Base-by-base conservation (phyloP, 345 rosid genomes). In the Rhodomyrtus tomentosa region DNA sequence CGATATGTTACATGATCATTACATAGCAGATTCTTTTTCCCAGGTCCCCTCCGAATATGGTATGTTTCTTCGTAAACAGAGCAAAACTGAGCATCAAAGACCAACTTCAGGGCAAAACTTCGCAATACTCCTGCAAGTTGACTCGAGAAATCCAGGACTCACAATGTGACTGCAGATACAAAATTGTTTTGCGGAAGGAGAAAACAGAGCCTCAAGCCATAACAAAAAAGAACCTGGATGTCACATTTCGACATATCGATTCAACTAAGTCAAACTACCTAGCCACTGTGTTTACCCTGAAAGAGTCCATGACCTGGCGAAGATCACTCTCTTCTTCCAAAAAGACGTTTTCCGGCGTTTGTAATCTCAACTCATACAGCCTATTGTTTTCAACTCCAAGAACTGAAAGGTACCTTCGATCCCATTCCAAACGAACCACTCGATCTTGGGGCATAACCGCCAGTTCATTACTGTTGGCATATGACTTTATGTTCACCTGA, bases 361-460 rank as follows among this genome's bases (percentile, higher is more conserved):
- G 99, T 6, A 97, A 73, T 91, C 98, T 93, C 88, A 97, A 54
- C 83, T 94, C 98, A 59, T 97, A 96, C 24, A 97, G 89, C 82
- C 89, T 87, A 74, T 88, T 95, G 91, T 97, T 97, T 86, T 95
- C 99, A 82, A 97, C 93, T 79, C 95, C 95, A 25, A 97, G 94
- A 84, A 94, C 98, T 3, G 99, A 96, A 10, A 97, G 92, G 83
- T 97, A 97, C 5, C 98, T 89, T 50, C 99, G 84, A 83, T 97
- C 84, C 98, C 99, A 95, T 91, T 97, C 98, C 92, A 95, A 54
- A 81, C 94, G 92, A 85, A 92, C 92, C 18, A 92, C 91, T 91
- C 99, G 88, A 74, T 94, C 98, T 86, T 85, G 84, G 5, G 99
- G 99, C 99, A 96, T 97, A 51, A 97, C 96, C 10, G 98, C 98